A percentile compares a stretch with the other conserved stretches of the same genome.
Conservation (phyloP, 2,329 filamentous ascomycete species). For the Geosmithia putterillii region DNA sequence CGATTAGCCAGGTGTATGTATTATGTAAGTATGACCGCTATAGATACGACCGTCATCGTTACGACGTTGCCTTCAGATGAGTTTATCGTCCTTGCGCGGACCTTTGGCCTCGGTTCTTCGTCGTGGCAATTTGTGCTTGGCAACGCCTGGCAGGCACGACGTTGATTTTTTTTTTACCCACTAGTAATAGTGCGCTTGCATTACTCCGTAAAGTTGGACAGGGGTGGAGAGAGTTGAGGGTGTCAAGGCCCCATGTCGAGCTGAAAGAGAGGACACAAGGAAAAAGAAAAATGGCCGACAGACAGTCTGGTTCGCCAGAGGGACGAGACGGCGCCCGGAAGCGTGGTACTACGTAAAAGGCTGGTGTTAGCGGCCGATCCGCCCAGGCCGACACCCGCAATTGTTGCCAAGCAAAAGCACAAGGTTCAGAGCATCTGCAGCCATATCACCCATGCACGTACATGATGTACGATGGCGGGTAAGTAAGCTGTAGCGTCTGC, state of each 20-base stretch:
- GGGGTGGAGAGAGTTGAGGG: neutral
- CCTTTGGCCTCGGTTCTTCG: neutral
- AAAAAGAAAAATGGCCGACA: neutral
- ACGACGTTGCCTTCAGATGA: neutral
- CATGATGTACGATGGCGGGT: neutral
- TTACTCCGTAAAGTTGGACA: neutral
- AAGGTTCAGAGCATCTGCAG: neutral
- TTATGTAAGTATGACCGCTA: too few relatives aligned
- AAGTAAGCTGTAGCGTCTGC: neutral
- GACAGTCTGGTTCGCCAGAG: neutral
- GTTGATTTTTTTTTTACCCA: neutral
- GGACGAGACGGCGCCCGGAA: neutral
- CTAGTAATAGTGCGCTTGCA: neutral
- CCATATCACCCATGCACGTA: neutral
- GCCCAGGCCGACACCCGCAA: neutral
- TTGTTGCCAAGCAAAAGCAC: too few relatives aligned
- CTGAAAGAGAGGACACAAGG: neutral
- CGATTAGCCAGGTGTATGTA: too few relatives aligned
- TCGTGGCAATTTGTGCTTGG: too few relatives aligned
- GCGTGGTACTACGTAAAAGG: neutral
- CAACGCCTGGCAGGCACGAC: neutral
- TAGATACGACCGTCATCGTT: too few relatives aligned
- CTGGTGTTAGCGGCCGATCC: neutral
- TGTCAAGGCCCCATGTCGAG: neutral
- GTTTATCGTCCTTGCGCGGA: neutral